Evolutionary conservation across 345 rosid genomes (phyloP), one percentile per base, ranked within the genome.

Genomic region (Pistacia integerrima): DNA sequence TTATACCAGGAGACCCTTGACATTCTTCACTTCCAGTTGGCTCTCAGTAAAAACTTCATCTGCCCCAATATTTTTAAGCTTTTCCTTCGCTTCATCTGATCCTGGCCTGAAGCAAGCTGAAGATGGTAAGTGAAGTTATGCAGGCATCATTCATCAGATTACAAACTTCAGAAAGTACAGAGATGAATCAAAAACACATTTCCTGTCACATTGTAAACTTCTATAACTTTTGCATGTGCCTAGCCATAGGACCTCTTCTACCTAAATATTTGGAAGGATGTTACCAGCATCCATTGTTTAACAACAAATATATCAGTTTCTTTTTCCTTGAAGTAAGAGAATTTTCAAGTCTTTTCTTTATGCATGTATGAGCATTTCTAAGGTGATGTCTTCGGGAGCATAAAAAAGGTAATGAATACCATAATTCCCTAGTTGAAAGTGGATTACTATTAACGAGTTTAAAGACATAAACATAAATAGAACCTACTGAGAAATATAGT

Each of bases 1-100:
- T 68, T 51, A 79, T 88, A 92, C 98, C 97, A 93, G 83, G 55
- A 96, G 92, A 82, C 86, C 72, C 83, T 92, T 93, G 25, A 96
- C 90, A 76, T 92, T 88, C 85, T 92, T 95, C 80, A 92, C 88
- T 79, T 87, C 88, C 48, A 93, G 79, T 67, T 95, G 89, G 82
- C 88, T 88, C 83, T 93, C 94, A 1, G 87, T 81, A 70, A 90
- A 89, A 55, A 93, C 99, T 87, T 89, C 87, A 73, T 90, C 89
- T 20, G 94, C 99, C 72, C 94, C 99, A 28, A 96, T 84, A 77
- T 81, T 84, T 74, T 85, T 91, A 71, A 93, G 81, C 22, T 74
- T 77, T 67, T 90, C 90, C 74, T 79, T 89, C 46, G 86, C 93
- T 87, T 91, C 94, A 76, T 96, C 88, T 13, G 91, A 90, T 22